phyloP scores from a whole-genome alignment of 176 grass and related monocot genomes.

The Rhynchospora pubera region DNA sequence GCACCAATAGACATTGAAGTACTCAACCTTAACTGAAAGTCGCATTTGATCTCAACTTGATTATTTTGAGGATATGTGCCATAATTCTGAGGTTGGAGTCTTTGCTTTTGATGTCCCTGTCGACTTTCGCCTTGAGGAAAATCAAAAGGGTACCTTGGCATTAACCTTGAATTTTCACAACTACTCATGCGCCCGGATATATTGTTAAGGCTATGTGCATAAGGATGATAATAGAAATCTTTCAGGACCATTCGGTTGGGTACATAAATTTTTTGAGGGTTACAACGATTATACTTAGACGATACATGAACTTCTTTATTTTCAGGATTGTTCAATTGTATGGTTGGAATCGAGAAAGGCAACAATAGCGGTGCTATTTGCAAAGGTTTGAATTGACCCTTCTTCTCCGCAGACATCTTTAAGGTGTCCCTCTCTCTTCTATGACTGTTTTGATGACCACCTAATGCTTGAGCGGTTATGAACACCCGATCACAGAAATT shows the following conservation, averaged over 20 bases:
- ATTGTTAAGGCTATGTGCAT: neutral
- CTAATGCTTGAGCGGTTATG: slow-evolving; percentile 19
- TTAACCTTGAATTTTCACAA: neutral
- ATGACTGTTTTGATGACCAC: slow-evolving; percentile 31
- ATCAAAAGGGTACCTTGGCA: neutral
- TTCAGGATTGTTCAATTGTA: neutral
- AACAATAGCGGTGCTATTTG: neutral
- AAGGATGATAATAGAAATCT: neutral
- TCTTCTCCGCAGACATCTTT: neutral
- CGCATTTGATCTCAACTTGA: neutral
- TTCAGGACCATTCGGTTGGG: neutral
- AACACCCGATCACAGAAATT: slow-evolving; percentile 24
- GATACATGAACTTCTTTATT: neutral
- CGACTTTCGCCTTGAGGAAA: neutral
- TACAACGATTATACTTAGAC: neutral
- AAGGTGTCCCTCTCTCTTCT: neutral
- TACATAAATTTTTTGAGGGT: neutral
- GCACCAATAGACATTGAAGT: neutral
- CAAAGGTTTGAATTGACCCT: neutral
- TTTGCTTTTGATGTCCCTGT: neutral
- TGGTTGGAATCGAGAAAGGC: neutral
- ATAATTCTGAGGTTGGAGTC: neutral
- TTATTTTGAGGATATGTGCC: neutral
- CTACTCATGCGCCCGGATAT: neutral
- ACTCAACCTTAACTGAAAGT: neutral